Evolutionary conservation across 73 alveolate genomes (phyloP).

Genomic region (Diophrys appendiculata): DNA sequence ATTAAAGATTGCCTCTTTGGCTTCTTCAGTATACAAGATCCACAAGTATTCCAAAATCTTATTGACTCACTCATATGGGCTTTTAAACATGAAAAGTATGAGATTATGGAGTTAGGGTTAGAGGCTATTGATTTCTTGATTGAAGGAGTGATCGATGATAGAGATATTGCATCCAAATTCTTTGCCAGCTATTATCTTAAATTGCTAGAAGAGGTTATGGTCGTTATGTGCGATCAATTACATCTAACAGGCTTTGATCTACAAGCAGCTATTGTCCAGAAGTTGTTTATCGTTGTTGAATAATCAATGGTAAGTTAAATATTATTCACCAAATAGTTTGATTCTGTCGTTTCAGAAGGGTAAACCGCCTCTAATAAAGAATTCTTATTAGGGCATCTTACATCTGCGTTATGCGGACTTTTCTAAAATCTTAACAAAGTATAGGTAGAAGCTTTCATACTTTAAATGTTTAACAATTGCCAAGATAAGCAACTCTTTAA

Average conservation of each 20-base stretch:
- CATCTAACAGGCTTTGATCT: conserved; percentile 76
- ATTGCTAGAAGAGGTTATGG: conserved; percentile 60
- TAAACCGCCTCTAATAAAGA: conserved; percentile 56
- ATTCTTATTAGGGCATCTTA: conserved; percentile 68
- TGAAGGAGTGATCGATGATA: conserved; percentile 53
- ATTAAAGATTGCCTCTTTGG: conserved; percentile 82
- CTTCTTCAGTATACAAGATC: conserved; percentile 79
- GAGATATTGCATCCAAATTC: conserved; percentile 63
- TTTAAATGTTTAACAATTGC: conserved; percentile 79
- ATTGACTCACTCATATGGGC: conserved; percentile 96
- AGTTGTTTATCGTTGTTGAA: conserved; percentile 52
- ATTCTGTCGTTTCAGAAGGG: conserved; percentile 14
- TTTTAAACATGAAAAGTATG: conserved; percentile 89
- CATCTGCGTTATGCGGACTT: conserved; percentile 55
- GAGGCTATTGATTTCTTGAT: conserved; percentile 81
- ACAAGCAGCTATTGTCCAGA: conserved; percentile 51
- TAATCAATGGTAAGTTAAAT: not conserved
- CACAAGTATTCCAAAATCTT: conserved; percentile 76
- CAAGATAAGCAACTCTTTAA: conserved; percentile 76
- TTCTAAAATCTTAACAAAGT: conserved; percentile 80
- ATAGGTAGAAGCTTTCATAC: conserved; percentile 86
- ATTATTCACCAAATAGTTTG: not conserved
- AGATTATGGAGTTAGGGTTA: conserved; percentile 89
- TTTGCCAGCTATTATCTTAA: conserved; percentile 57
- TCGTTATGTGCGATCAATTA: conserved; percentile 69